Conservation (phyloP, 83 land plant species). For the Picea abies region DNA sequence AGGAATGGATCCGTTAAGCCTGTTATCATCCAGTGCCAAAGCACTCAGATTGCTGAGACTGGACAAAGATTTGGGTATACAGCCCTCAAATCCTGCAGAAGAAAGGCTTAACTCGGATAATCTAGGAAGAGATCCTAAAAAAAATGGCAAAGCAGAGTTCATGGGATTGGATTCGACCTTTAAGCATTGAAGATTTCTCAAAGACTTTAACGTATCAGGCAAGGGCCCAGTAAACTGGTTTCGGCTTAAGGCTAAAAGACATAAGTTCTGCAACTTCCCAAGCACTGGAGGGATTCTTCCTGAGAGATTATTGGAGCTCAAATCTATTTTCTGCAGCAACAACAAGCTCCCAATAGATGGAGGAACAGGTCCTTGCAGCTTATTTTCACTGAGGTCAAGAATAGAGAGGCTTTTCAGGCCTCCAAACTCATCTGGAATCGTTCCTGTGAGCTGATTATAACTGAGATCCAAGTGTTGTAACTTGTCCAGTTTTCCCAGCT, state of each 20-base stretch:
- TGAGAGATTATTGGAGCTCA: slow-evolving; percentile 21
- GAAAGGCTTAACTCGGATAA: no score
- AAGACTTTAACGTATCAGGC: slow-evolving; percentile 16
- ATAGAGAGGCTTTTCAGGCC: slow-evolving; percentile 9
- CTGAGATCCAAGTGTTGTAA: slow-evolving; percentile 25
- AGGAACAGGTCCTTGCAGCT: slow-evolving; percentile 18
- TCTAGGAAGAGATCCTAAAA: slow-evolving; percentile 37
- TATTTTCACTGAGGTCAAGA: slow-evolving; percentile 18
- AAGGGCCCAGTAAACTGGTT: slow-evolving; percentile 21
- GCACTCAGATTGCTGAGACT: no score
- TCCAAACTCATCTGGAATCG: slow-evolving; percentile 20
- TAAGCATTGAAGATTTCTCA: slow-evolving; percentile 41
- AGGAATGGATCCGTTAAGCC: no score
- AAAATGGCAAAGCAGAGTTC: slow-evolving; percentile 34
- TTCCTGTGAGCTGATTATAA: slow-evolving; percentile 16
- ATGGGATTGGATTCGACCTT: slow-evolving; percentile 49
- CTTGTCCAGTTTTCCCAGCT: slow-evolving; percentile 6
- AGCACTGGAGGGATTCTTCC: slow-evolving; percentile 24
- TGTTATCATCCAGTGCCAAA: no score
- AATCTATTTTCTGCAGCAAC: slow-evolving; percentile 6
- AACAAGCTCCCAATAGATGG: slow-evolving; percentile 14
- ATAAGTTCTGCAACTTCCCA: slow-evolving; percentile 15
- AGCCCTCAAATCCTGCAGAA: no score
- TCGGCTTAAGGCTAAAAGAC: slow-evolving; percentile 2
- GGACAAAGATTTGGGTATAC: no score